phyloP scores from a whole-genome alignment of 2,329 filamentous ascomycete species.

The Epichloe sibirici region DNA sequence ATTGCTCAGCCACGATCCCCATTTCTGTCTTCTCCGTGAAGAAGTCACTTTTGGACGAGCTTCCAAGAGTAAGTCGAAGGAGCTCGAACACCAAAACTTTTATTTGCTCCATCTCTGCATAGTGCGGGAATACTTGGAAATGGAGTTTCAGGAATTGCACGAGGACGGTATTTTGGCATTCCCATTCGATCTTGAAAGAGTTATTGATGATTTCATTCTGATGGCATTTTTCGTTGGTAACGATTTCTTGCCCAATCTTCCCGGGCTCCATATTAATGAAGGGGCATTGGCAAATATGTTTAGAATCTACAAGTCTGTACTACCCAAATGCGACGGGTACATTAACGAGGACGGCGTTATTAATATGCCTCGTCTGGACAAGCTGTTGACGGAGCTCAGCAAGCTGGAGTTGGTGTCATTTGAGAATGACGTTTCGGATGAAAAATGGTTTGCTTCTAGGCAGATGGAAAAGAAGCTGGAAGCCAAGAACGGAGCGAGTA shows the following conservation, averaged over 20 bases:
- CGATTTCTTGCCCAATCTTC: conserved; percentile 95
- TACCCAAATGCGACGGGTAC: conserved; percentile 82
- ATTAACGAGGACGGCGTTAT: conserved; percentile 94
- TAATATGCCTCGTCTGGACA: conserved; percentile 66
- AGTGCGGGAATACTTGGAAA: conserved; percentile 88
- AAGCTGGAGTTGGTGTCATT: conserved; percentile 90
- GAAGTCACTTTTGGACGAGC: conserved; percentile 94
- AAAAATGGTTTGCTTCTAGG: conserved; percentile 86
- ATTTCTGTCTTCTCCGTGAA: conserved; percentile 93
- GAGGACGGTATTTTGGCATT: conserved; percentile 59
- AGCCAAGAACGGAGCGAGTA: conserved; percentile 45
- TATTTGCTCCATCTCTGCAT: conserved; percentile 96
- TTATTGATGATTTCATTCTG: conserved; percentile 98
- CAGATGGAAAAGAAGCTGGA: conserved; percentile 51
- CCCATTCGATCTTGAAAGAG: conserved; percentile 81
- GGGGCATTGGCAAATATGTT: conserved; percentile 97
- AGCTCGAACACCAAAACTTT: conserved; percentile 97
- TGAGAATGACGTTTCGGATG: conserved; percentile 77
- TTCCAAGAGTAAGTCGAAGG: conserved; percentile 80
- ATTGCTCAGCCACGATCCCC: conserved; percentile 90
- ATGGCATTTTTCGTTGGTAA: conserved; percentile 99
- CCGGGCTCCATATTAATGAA: conserved; percentile 95
- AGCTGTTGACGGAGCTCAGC: conserved; percentile 71
- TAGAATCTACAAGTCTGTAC: conserved; percentile 80
- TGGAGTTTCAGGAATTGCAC: conserved; percentile 92